Percentiles rank a stretch among this genome's conserved stretches.
Evolutionary conservation across 129 eudicot genomes (phyloP).

Genomic region (Artemisia tridentata): DNA sequence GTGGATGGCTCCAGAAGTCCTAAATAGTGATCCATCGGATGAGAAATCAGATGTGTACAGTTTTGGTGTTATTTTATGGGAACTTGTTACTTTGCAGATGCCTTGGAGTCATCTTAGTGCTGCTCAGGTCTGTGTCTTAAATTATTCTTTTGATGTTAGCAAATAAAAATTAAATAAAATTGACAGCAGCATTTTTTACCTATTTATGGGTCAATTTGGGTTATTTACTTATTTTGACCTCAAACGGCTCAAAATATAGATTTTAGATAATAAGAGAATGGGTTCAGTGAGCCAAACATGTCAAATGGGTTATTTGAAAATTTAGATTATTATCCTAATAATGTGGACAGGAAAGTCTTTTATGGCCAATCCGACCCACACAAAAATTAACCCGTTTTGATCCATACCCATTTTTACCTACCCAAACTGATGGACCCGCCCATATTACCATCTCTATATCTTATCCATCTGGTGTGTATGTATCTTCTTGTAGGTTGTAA

Average conservation of each 20-base stretch:
- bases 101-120: conserved; percentile 89
- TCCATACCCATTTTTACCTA: background rate
- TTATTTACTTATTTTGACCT: background rate
- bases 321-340: background rate
- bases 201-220: background rate
- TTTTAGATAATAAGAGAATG: too few relatives aligned
- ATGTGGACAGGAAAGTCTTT: background rate
- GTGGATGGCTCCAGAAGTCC: conserved; percentile 99
- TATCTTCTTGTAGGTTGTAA: conserved; percentile 55
- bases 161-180: background rate
- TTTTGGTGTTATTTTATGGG: conserved; percentile 96
- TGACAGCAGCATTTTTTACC: background rate
- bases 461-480: background rate
- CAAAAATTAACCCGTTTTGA: background rate
- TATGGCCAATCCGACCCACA: background rate
- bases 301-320: too few relatives aligned
- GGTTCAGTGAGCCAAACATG: too few relatives aligned
- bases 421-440: background rate
- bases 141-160: background rate
- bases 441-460: background rate
- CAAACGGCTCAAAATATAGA: background rate
- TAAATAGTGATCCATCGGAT: conserved; percentile 83
- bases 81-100: conserved; percentile 79
- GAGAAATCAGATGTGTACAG: conserved; percentile 95
- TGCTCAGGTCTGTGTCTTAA: conserved; percentile 60